Base-by-base conservation (phyloP, 176 grass and related monocot genomes). In the Rhynchospora pubera region DNA sequence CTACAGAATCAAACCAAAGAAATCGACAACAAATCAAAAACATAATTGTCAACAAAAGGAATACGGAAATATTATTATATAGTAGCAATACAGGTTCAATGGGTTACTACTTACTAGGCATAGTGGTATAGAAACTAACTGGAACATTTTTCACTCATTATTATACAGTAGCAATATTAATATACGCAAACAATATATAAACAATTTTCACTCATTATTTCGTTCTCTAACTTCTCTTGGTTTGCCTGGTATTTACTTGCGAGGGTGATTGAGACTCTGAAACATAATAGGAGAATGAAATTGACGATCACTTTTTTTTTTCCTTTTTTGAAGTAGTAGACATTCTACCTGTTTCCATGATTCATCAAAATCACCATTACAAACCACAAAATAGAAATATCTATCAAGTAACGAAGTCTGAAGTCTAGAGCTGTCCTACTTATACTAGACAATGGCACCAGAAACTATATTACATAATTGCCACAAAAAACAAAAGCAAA, bases 1-100 rank as follows among this genome's bases (percentile, higher is more conserved):
- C 96, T 99, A 89, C 65, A 55, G 53, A 39, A 55, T 34, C 76
- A 89, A 89, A 34, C 74, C 22, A 76, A 84, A 15, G 46, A 57
- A 77, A 75, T 75, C 13, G 1, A 7, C 48, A 6, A 75, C 14
- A 77, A 74, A 56, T 61, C 2, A 55, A 56, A 30, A 50, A 56
- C 53, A 56, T 6, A 53, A 56, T 18, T 5, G 3, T 12, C 48
- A 1, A 12, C 30, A 12, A 34, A 56, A 56, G 50, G 14, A 77
- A 76, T 55, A 52, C 12, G 55, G 22, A 76, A 74, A 4, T 11
- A 55, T 55, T 16, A 45, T 9, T 22, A 71, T 56, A 32, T 26
- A 56, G 48, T 18, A 77, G 51, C 11, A 77, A 24, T 30, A 30
- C 44, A 74, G 10, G 18, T 71, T 11, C 42, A n/a, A n/a, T n/a